Evolutionary conservation across 345 rosid genomes (phyloP).

Genomic region (Capsella bursapastoris): DNA sequence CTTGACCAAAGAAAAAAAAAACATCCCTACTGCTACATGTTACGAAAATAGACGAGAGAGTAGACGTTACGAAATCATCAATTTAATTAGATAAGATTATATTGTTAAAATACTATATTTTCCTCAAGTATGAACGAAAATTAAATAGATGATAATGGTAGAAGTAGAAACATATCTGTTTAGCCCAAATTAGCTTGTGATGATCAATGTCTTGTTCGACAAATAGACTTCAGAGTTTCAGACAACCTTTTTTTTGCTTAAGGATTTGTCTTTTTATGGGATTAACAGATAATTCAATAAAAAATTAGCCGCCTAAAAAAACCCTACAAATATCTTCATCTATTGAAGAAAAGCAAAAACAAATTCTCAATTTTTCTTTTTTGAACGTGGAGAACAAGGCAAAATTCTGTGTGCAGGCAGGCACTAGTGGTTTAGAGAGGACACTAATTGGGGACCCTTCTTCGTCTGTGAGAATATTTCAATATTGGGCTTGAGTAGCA

Average conservation of each 20-base stretch:
- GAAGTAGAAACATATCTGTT: no score
- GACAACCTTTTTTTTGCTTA: background rate
- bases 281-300: background rate
- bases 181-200: no score
- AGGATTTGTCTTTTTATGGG: constrained; percentile 16
- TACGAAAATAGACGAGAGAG: background rate
- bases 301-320: constrained; percentile 8
- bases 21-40: no score
- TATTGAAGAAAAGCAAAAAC: background rate
- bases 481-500: background rate
- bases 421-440: background rate
- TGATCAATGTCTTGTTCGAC: background rate
- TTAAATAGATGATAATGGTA: no score
- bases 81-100: background rate
- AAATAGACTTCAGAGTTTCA: background rate
- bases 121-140: no score
- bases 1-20: background rate
- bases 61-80: background rate
- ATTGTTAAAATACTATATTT: no score
- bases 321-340: background rate
- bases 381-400: constrained; percentile 34
- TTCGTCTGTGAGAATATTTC: background rate
- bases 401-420: constrained; percentile 26
- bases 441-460: background rate
- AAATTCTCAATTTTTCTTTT: background rate